Conservation (phyloP, 768 basidiomycete species). For the Coprinopsis sp. region DNA sequence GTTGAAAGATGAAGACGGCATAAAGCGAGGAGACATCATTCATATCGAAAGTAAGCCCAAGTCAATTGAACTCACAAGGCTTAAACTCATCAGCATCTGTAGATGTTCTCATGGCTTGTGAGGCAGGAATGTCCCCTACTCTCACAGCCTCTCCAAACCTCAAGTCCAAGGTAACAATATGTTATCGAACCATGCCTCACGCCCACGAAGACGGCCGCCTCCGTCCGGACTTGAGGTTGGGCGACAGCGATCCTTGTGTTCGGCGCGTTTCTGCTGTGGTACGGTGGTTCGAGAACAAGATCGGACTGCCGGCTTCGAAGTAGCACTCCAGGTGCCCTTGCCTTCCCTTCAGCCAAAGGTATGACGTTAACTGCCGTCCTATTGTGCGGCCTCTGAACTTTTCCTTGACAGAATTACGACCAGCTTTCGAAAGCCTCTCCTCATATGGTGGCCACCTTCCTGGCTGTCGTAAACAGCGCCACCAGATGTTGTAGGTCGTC, state of each 20-base stretch:
- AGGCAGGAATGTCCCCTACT: constrained; percentile 38
- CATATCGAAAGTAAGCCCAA: constrained; percentile 58
- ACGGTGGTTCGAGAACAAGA: constrained; percentile 70
- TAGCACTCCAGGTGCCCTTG: background rate
- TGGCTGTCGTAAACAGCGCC: no score
- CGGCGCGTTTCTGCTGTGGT: constrained; percentile 63
- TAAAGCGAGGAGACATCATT: constrained; percentile 70
- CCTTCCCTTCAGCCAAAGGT: no score
- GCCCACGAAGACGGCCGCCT: constrained; percentile 52
- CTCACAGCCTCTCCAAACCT: constrained; percentile 68
- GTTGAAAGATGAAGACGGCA: constrained; percentile 31
- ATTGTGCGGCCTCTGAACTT: no score
- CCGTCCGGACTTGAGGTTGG: constrained; percentile 71
- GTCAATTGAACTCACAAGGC: background rate
- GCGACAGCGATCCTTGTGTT: constrained; percentile 63
- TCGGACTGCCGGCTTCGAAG: constrained; percentile 39
- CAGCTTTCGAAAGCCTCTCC: no score
- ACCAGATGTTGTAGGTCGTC: no score
- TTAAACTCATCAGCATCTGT: background rate
- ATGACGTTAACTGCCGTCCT: no score
- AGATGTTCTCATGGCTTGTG: constrained; percentile 53
- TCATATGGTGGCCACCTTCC: no score
- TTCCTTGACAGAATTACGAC: no score
- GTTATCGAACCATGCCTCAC: constrained; percentile 75
- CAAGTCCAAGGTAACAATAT: constrained; percentile 59